A percentile compares a stretch with the other conserved stretches of the same genome.
Conservation (phyloP, 2,329 filamentous ascomycete genomes). For the Coniella lustricola region DNA sequence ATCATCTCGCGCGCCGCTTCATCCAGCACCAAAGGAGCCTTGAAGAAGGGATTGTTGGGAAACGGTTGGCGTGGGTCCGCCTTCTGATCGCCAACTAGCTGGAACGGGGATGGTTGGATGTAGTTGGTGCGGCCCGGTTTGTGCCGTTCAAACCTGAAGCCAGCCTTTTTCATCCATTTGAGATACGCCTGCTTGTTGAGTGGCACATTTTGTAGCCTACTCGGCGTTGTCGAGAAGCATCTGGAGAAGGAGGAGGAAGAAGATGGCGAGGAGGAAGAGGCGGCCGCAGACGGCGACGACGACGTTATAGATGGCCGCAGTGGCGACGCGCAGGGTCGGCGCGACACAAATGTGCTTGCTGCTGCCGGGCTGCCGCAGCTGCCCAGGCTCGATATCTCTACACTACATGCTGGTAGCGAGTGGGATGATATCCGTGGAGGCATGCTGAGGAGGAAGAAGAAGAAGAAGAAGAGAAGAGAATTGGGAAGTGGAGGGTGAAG, state of each 20-base stretch:
- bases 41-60: constrained; percentile 65
- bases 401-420: constrained; percentile 10
- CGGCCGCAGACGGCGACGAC: no score
- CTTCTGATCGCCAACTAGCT: no score
- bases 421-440: constrained; percentile 14
- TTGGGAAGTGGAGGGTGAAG: background rate
- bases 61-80: constrained; percentile 58
- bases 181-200: constrained; percentile 31
- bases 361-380: constrained; percentile 7
- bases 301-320: no score
- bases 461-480: background rate
- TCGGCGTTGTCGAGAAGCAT: constrained; percentile 34
- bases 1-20: constrained; percentile 68
- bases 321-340: background rate
- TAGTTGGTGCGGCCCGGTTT: constrained; percentile 27
- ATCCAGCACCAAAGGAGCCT: constrained; percentile 65
- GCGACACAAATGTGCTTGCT: background rate
- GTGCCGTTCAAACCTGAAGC: constrained; percentile 16
- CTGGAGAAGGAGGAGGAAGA: constrained; percentile 14
- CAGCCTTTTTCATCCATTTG: constrained; percentile 26
- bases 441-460: constrained; percentile 4
- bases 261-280: background rate
- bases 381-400: constrained; percentile 10
- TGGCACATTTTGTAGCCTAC: constrained; percentile 29
- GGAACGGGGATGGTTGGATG: no score